A percentile compares a stretch with the other conserved stretches of the same genome.
These are phyloP conservation scores for Boletus mariae DNA, from an alignment of 1,284 basidiomycete species.

Conservation along the genomic window DNA sequence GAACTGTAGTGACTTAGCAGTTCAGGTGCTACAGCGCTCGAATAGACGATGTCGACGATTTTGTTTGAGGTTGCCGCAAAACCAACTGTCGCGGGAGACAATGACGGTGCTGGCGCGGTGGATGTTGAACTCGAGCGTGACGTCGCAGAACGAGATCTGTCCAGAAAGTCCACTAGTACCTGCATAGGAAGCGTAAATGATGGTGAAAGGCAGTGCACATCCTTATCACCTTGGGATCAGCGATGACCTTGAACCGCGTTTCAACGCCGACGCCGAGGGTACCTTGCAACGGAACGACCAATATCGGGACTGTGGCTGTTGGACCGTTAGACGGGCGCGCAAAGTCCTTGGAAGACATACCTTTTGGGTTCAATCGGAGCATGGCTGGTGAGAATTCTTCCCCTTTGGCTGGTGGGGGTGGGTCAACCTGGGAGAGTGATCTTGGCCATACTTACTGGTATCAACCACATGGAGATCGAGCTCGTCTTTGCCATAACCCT, in stretches of 20 bases:
- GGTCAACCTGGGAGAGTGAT: background rate
- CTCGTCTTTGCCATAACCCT: conserved; percentile 70
- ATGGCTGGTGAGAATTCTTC: conserved; percentile 66
- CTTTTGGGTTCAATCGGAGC: conserved; percentile 75
- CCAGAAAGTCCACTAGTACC: conserved; percentile 78
- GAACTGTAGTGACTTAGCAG: conserved; percentile 50
- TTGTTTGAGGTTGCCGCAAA: conserved; percentile 54
- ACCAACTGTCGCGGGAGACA: conserved; percentile 80
- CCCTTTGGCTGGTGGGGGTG: conserved; percentile 48
- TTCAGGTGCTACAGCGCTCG: conserved; percentile 51
- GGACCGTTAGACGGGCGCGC: background rate
- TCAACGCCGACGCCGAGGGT: conserved; percentile 70
- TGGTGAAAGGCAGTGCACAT: background rate
- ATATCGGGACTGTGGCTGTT: conserved; percentile 75
- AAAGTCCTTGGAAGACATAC: conserved; percentile 25
- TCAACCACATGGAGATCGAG: conserved; percentile 61
- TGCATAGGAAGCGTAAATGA: conserved; percentile 30
- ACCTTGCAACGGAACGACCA: conserved; percentile 78
- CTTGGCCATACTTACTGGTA: conserved; percentile 39
- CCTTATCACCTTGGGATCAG: conserved; percentile 63
- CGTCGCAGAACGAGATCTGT: conserved; percentile 68
- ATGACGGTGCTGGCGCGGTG: conserved; percentile 66
- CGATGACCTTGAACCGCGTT: conserved; percentile 77
- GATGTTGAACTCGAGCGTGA: conserved; percentile 69
- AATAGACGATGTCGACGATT: conserved; percentile 66